These are phyloP conservation scores for Alternaria consortialis DNA, from an alignment of 2,329 filamentous ascomycete genomes.

Conservation along the genomic window DNA sequence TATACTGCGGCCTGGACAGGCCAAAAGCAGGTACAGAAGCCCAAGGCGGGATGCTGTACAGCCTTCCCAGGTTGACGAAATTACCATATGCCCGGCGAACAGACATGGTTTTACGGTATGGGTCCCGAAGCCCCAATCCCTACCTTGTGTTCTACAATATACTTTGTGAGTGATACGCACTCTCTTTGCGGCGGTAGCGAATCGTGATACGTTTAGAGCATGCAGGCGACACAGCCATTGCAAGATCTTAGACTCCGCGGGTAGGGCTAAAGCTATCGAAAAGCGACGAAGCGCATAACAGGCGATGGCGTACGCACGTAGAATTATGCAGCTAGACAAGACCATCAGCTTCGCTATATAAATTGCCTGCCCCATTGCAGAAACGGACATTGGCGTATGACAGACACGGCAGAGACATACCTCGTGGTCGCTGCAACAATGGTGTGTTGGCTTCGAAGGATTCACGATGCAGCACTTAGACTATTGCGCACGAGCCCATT, in stretches of 20 bases:
- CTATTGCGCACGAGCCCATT: constrained; percentile 26
- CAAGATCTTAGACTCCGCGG: constrained; percentile 5
- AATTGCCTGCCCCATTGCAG: neutral
- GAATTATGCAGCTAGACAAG: constrained; percentile 3
- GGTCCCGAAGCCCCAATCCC: neutral
- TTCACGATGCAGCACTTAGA: constrained; percentile 28
- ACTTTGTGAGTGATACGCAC: neutral
- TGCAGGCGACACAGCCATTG: constrained; percentile 12
- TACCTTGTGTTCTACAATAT: constrained; percentile 1
- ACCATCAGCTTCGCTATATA: constrained; percentile 1
- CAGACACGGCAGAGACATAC: constrained; percentile 13
- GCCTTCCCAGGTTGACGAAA: constrained; percentile 22
- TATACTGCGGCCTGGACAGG: neutral
- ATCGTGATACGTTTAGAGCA: neutral
- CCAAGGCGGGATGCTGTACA: constrained; percentile 19
- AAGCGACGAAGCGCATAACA: constrained; percentile 18
- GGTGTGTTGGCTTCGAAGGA: constrained; percentile 34
- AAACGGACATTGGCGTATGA: neutral
- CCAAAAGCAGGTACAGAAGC: neutral
- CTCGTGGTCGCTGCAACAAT: constrained; percentile 16
- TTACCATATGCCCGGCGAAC: constrained; percentile 17
- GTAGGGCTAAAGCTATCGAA: constrained; percentile 8
- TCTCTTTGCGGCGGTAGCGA: neutral
- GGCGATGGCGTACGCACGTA: neutral
- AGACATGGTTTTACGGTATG: constrained; percentile 7